Conservation (phyloP, 2,329 filamentous ascomycete species). For the Neofusicoccum sp. region DNA sequence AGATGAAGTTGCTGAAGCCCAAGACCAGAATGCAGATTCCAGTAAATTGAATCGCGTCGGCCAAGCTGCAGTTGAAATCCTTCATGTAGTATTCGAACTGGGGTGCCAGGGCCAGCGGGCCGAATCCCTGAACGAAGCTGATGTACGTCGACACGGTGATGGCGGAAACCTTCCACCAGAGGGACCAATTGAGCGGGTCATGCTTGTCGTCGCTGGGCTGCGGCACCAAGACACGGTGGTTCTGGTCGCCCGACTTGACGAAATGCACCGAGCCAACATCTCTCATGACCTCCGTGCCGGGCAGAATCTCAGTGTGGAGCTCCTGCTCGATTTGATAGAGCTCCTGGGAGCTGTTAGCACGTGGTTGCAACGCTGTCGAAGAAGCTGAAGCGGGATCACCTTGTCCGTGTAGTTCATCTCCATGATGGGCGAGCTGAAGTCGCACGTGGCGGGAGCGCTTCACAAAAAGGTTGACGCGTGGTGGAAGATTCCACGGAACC, state of each 20-base stretch:
- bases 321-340: slow-evolving; percentile 50
- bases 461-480: neutral
- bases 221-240: slow-evolving; percentile 7
- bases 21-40: slow-evolving; percentile 57
- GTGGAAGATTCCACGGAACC: neutral
- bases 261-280: slow-evolving; percentile 64
- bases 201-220: slow-evolving; percentile 31
- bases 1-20: slow-evolving; percentile 61
- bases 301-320: slow-evolving; percentile 54
- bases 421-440: slow-evolving; percentile 30
- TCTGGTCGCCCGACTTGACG: slow-evolving; percentile 47
- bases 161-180: slow-evolving; percentile 48
- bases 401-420: slow-evolving; percentile 50
- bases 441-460: neutral
- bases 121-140: slow-evolving; percentile 55
- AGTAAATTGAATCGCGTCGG: slow-evolving; percentile 56
- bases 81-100: slow-evolving; percentile 61
- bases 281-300: slow-evolving; percentile 60
- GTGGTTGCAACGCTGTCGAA: neutral
- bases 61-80: slow-evolving; percentile 53
- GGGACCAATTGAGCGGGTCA: slow-evolving; percentile 48
- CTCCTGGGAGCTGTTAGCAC: slow-evolving; percentile 34
- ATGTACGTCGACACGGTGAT: slow-evolving; percentile 48
- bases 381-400: slow-evolving; percentile 17
- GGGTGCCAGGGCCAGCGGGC: slow-evolving; percentile 55